Base-by-base conservation (phyloP, 805 yeast genomes). In the Cyberlindnera petersonii region DNA sequence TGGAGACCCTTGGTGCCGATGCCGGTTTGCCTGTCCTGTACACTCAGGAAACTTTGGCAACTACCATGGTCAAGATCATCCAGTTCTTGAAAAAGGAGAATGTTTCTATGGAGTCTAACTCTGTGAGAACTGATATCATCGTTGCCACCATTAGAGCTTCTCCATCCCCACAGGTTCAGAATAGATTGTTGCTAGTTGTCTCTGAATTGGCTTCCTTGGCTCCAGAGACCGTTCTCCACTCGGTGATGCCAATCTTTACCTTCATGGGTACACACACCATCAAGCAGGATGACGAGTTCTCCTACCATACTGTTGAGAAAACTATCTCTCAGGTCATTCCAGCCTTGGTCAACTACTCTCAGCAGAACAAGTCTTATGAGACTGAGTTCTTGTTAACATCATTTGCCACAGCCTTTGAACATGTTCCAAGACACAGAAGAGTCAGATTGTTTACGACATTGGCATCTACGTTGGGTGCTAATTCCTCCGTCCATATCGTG, bases 191-290 rank as follows among this genome's bases (percentile, higher is more conserved):
- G 43, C 66, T 91, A 42, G 91, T 93, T 20, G 79, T 93, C 49
- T 84, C 97, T 3, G 82, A 87, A 34, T 67, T 93, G 49, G 98
- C 98, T 1, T 70, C 87, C 1, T 65, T 93, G 40, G 85, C 91
- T 10, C 96, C 98, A 8, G 97, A 91, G 55, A 77, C 84, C 22
- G 88, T 93, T 21, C 68, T 93, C 38, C 98, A 93, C 64, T 85
- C 96, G 2, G 96, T 93, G 8, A 93, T 93, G 98, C 98, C 98
- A n/a, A 91, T 93, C 36, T 93, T 93, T 69, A 93, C 98, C 1
- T 93, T 93, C 54, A 93, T 93, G 98, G 98, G 98, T 43, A 95
- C 98, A 10, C 95, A 88, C 55, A 89, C 97, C 11, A 77, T 93
- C 37, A 82, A 96, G 55, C 96, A 93, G 64, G 98, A 93, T 60